phyloP scores from a whole-genome alignment of 2,329 filamentous ascomycete species.

The Colletotrichum musae region DNA sequence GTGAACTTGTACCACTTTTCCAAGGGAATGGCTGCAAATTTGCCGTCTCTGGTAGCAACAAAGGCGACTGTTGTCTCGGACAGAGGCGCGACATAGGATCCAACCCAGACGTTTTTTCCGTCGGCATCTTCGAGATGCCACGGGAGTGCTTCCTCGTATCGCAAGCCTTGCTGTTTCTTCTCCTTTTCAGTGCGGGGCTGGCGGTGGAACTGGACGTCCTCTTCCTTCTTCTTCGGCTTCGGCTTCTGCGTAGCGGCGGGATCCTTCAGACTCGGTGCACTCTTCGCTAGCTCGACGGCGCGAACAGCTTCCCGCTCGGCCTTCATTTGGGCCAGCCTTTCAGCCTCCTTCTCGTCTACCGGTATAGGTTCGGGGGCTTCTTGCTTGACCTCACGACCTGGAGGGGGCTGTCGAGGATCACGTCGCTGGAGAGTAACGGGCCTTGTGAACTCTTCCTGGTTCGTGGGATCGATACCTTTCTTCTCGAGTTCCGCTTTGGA shows the following conservation, averaged over 20 bases:
- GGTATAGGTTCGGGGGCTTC: slow-evolving; percentile 62
- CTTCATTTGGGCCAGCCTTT: slow-evolving; percentile 77
- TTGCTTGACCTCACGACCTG: slow-evolving; percentile 75
- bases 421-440: slow-evolving; percentile 92
- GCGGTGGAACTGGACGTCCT: slow-evolving; percentile 85
- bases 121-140: slow-evolving; percentile 99
- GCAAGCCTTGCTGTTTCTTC: slow-evolving; percentile 79
- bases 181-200: slow-evolving; percentile 85
- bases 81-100: slow-evolving; percentile 89
- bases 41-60: slow-evolving; percentile 73
- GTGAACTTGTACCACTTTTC: slow-evolving; percentile 97
- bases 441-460: slow-evolving; percentile 85
- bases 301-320: slow-evolving; percentile 88
- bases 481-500: slow-evolving; percentile 62
- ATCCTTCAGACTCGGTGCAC: slow-evolving; percentile 84
- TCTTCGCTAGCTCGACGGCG: slow-evolving; percentile 90
- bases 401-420: slow-evolving; percentile 80
- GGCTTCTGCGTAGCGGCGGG: slow-evolving; percentile 68
- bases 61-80: slow-evolving; percentile 89
- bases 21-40: slow-evolving; percentile 88
- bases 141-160: slow-evolving; percentile 95
- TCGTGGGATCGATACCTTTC: slow-evolving; percentile 77
- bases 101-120: slow-evolving; percentile 94
- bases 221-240: slow-evolving; percentile 82
- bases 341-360: slow-evolving; percentile 71